phyloP scores from a whole-genome alignment of 2,329 filamentous ascomycete species.

The Claviceps sp. region DNA sequence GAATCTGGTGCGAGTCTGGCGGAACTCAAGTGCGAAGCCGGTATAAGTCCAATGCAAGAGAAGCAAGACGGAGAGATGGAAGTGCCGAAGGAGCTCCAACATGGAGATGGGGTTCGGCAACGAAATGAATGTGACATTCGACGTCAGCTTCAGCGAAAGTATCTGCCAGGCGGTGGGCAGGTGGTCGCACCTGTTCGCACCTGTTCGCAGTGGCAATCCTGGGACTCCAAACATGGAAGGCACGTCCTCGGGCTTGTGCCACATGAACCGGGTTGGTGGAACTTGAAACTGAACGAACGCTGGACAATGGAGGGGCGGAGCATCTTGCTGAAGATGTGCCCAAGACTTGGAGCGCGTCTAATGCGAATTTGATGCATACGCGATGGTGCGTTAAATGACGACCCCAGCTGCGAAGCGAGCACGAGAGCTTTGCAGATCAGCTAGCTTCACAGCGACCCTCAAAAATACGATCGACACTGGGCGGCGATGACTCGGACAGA shows the following conservation, averaged over 20 bases:
- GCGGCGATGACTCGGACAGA: background rate
- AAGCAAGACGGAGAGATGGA: background rate
- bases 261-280: background rate
- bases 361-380: background rate
- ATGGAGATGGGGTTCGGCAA: background rate
- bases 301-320: background rate
- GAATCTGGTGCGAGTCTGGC: background rate
- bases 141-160: background rate
- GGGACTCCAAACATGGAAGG: background rate
- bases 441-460: background rate
- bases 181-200: constrained; percentile 3
- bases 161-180: constrained; percentile 3
- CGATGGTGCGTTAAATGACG: background rate
- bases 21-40: background rate
- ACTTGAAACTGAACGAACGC: no score
- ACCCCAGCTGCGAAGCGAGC: background rate
- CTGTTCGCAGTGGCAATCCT: background rate
- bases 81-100: background rate
- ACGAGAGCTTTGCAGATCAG: background rate
- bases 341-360: no score
- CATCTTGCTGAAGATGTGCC: background rate
- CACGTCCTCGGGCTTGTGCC: background rate
- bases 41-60: background rate
- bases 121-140: background rate
- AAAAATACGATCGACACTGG: background rate